These are phyloP conservation scores for Catenaria anguillulae DNA, from an alignment of 371 early-diverging fungal species.

Conservation along the genomic window DNA sequence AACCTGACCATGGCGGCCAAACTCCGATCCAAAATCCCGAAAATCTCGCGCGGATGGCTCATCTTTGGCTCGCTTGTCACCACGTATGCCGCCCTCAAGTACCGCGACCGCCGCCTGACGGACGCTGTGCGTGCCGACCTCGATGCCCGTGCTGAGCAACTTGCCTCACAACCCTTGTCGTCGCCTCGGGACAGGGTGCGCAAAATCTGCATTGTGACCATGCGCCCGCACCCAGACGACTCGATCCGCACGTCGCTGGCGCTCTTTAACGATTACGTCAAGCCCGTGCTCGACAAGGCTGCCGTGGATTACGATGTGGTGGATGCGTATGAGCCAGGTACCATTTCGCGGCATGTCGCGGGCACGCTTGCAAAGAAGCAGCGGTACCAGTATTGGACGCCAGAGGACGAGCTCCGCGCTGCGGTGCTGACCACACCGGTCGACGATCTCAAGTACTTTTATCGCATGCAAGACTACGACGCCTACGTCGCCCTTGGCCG, in stretches of 20 bases:
- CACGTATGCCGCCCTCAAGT: not conserved
- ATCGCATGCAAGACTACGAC: conserved; percentile 1
- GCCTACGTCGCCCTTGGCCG: conserved; percentile 6
- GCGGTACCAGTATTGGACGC: conserved; percentile 10
- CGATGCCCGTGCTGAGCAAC: not conserved
- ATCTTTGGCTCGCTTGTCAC: not conserved
- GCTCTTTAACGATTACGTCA: conserved; percentile 1
- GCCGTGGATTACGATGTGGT: conserved; percentile 5
- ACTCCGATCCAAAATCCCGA: not conserved
- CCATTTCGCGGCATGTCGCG: not conserved
- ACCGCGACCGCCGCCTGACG: conserved; percentile 5
- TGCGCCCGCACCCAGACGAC: not conserved
- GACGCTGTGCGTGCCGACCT: not conserved
- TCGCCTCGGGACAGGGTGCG: not conserved
- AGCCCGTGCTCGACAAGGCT: conserved; percentile 5
- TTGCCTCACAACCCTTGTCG: not conserved
- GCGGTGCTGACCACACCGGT: conserved; percentile 14
- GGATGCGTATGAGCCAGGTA: not conserved
- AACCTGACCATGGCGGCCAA: too few species aligned
- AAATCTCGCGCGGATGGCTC: not conserved
- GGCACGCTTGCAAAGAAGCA: conserved; percentile 11
- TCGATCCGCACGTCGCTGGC: not conserved
- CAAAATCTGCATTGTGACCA: not conserved
- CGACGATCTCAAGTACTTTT: not conserved
- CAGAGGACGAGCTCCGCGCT: conserved; percentile 10